Percentiles rank a stretch among this genome's conserved stretches.
Conservation (phyloP, 2,329 filamentous ascomycete genomes). For the Colletotrichum falcatum region DNA sequence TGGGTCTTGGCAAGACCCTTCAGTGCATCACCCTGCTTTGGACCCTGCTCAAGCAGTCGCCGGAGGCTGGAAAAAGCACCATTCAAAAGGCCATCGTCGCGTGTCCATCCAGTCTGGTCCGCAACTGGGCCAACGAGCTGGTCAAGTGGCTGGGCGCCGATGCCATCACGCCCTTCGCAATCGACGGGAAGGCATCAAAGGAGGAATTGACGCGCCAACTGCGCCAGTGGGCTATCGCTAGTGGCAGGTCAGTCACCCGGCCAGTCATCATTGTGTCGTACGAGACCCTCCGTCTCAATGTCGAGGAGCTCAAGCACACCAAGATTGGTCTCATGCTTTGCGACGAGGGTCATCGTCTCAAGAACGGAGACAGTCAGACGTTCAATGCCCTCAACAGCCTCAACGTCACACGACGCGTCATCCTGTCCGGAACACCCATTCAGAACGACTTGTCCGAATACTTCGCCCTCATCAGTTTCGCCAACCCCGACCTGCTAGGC, state of each 20-base stretch:
- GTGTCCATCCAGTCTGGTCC: conserved; percentile 94
- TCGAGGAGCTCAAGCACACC: conserved; percentile 88
- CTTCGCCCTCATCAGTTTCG: conserved; percentile 95
- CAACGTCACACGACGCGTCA: conserved; percentile 91
- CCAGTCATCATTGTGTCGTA: conserved; percentile 98
- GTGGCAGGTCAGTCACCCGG: conserved; percentile 87
- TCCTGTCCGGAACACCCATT: conserved; percentile 95
- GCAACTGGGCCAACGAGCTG: conserved; percentile 98
- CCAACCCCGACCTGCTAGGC: conserved; percentile 92
- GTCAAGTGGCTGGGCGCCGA: conserved; percentile 96
- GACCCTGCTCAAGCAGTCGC: conserved; percentile 95
- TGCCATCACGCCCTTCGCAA: conserved; percentile 91
- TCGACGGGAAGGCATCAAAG: conserved; percentile 96
- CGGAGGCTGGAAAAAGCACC: conserved; percentile 91
- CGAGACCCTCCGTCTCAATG: conserved; percentile 91
- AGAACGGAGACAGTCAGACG: conserved; percentile 96
- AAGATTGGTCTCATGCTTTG: conserved; percentile 94
- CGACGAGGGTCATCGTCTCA: conserved; percentile 95
- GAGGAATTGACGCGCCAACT: conserved; percentile 91
- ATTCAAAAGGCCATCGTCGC: conserved; percentile 98
- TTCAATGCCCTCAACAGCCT: conserved; percentile 91
- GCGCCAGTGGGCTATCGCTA: conserved; percentile 93
- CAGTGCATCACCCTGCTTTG: conserved; percentile 98
- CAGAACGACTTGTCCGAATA: conserved; percentile 99
- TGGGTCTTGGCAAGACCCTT: conserved; percentile 96